Percentiles rank a stretch among this genome's conserved stretches.
phyloP scores from a whole-genome alignment of 495 filamentous ascomycete species.

The Neurospora pannonica region DNA sequence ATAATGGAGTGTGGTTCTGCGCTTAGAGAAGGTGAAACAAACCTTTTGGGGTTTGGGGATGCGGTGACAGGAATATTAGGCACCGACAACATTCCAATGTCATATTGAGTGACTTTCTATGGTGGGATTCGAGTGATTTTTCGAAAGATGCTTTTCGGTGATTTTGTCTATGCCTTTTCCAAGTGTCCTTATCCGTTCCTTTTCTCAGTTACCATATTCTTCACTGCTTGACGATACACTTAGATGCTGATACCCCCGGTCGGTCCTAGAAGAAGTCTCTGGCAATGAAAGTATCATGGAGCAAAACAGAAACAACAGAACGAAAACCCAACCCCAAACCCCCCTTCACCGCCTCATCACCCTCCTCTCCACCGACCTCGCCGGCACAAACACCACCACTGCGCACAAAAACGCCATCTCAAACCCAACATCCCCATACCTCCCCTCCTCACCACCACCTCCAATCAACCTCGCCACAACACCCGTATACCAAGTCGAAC shows the following conservation, averaged over 20 bases:
- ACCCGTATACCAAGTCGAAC: slow-evolving; percentile 41
- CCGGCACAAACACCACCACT: slow-evolving; percentile 21
- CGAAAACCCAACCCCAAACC: not conserved
- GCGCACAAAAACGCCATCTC: slow-evolving; percentile 44
- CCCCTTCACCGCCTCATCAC: not conserved
- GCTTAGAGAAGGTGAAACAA: not conserved
- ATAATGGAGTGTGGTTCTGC: not conserved
- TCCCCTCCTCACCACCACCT: slow-evolving; percentile 13
- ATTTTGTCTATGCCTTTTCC: not conserved
- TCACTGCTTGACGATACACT: not conserved
- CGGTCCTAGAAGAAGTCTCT: not conserved
- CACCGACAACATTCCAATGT: not conserved
- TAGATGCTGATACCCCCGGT: not conserved
- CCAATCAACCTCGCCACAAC: slow-evolving; percentile 39
- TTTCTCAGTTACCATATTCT: not conserved
- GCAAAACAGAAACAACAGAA: not conserved
- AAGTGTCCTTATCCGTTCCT: not conserved
- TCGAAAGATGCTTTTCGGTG: not conserved
- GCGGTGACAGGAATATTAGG: not conserved
- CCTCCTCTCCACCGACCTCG: slow-evolving; percentile 17
- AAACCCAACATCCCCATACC: slow-evolving; percentile 48
- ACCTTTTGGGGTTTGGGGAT: not conserved
- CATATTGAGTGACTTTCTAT: not conserved
- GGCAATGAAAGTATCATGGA: not conserved
- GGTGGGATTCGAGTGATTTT: not conserved